Conservation (phyloP, 2,329 filamentous ascomycete species). For the Phaeoacremonium minimum region DNA sequence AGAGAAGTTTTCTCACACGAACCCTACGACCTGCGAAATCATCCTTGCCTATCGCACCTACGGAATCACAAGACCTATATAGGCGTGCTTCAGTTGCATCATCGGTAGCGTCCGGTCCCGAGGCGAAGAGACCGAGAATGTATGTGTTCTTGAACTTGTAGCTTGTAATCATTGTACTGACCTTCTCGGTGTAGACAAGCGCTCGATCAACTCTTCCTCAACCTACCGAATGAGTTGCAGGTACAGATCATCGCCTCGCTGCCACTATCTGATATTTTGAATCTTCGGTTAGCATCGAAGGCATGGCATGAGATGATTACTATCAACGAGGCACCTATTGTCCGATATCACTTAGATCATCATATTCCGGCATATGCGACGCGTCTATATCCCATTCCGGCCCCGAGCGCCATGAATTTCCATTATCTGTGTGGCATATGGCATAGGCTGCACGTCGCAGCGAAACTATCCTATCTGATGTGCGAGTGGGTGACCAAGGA, state of each 20-base stretch:
- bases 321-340: slow-evolving; percentile 56
- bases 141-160: slow-evolving; percentile 9
- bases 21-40: slow-evolving; percentile 7
- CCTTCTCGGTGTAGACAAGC: slow-evolving; percentile 25
- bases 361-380: slow-evolving; percentile 57
- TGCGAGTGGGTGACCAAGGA: slow-evolving; percentile 63
- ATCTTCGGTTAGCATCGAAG: slow-evolving; percentile 52
- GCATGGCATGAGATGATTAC: slow-evolving; percentile 57
- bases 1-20: slow-evolving; percentile 8
- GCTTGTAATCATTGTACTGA: slow-evolving; percentile 3
- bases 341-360: slow-evolving; percentile 55
- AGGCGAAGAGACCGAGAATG: slow-evolving; percentile 22
- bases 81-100: slow-evolving; percentile 8
- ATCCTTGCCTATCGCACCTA: no score
- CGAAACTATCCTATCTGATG: slow-evolving; percentile 58
- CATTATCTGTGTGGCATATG: slow-evolving; percentile 61
- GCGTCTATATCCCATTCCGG: slow-evolving; percentile 52
- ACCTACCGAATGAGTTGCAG: slow-evolving; percentile 57
- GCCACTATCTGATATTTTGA: slow-evolving; percentile 56
- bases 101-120: slow-evolving; percentile 7
- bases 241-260: slow-evolving; percentile 58
- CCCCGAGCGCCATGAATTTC: slow-evolving; percentile 44
- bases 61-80: slow-evolving; percentile 4
- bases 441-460: slow-evolving; percentile 61
- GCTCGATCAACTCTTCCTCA: slow-evolving; percentile 54